phyloP scores from a whole-genome alignment of 2,329 filamentous ascomycete species.

The Cladosporium sp. region DNA sequence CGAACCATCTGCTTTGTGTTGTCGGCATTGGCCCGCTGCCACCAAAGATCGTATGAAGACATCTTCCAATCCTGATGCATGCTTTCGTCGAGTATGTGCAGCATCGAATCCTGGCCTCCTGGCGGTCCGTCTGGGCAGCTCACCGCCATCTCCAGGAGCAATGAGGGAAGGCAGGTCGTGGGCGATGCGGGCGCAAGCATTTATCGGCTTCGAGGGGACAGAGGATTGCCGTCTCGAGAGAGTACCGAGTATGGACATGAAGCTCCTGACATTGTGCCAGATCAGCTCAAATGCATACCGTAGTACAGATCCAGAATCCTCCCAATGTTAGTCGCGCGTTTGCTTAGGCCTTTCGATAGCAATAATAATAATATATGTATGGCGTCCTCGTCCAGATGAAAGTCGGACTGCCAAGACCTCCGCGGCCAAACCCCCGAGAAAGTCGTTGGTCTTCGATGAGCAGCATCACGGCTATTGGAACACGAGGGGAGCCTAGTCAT shows the following conservation, averaged over 20 bases:
- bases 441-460: neutral
- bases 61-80: slow-evolving; percentile 39
- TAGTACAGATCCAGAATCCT: neutral
- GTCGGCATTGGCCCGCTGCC: slow-evolving; percentile 46
- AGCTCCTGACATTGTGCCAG: slow-evolving; percentile 50
- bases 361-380: neutral
- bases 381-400: neutral
- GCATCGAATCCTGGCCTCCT: neutral
- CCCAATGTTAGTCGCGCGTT: neutral
- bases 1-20: slow-evolving; percentile 39
- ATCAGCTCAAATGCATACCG: slow-evolving; percentile 1
- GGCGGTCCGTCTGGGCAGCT: neutral
- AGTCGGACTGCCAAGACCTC: slow-evolving; percentile 3
- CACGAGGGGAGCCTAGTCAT: neutral
- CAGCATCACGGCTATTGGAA: neutral
- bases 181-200: slow-evolving; percentile 6
- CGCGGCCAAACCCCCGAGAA: slow-evolving; percentile 5
- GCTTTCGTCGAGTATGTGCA: neutral
- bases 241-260: slow-evolving; percentile 60
- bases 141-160: neutral
- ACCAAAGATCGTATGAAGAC: slow-evolving; percentile 51
- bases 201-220: slow-evolving; percentile 39
- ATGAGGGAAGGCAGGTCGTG: neutral
- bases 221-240: slow-evolving; percentile 49
- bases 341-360: neutral